Conservation (phyloP, 208 protist species). For the Wallacemonas rigidus region DNA sequence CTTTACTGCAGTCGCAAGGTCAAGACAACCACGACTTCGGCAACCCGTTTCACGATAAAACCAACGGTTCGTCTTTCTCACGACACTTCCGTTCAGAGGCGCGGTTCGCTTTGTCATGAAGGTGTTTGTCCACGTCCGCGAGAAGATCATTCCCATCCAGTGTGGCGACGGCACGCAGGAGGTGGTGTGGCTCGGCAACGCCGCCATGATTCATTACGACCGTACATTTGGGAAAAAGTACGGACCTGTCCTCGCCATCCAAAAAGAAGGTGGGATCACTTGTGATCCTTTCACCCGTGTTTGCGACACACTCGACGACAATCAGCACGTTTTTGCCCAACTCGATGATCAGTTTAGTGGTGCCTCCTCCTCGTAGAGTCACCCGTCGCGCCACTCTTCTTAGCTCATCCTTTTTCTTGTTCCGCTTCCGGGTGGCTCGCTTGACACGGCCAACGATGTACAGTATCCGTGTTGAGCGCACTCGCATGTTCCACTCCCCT, state of each 20-base stretch:
- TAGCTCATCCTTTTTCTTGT: background rate
- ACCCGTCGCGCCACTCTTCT: background rate
- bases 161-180: slow-evolving; percentile 88
- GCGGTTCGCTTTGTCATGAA: slow-evolving; percentile 42
- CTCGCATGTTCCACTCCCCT: too few species aligned
- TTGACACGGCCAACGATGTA: too few species aligned
- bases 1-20: too few species aligned
- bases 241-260: slow-evolving; percentile 67
- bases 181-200: slow-evolving; percentile 83
- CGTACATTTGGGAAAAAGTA: slow-evolving; percentile 61
- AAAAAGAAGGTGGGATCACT: slow-evolving; percentile 80
- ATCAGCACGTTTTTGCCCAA: slow-evolving; percentile 83
- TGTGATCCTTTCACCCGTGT: slow-evolving; percentile 72
- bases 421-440: background rate
- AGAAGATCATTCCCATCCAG: slow-evolving; percentile 80
- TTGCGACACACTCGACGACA: slow-evolving; percentile 79
- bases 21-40: too few species aligned
- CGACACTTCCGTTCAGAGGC: background rate
- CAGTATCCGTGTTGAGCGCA: too few species aligned
- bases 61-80: background rate
- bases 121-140: slow-evolving; percentile 82
- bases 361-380: background rate
- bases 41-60: too few species aligned
- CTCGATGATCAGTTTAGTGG: slow-evolving; percentile 39
- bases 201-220: slow-evolving; percentile 91